Evolutionary conservation across 2,329 filamentous ascomycete species (phyloP).

Genomic region (Hypoxylon sp.): DNA sequence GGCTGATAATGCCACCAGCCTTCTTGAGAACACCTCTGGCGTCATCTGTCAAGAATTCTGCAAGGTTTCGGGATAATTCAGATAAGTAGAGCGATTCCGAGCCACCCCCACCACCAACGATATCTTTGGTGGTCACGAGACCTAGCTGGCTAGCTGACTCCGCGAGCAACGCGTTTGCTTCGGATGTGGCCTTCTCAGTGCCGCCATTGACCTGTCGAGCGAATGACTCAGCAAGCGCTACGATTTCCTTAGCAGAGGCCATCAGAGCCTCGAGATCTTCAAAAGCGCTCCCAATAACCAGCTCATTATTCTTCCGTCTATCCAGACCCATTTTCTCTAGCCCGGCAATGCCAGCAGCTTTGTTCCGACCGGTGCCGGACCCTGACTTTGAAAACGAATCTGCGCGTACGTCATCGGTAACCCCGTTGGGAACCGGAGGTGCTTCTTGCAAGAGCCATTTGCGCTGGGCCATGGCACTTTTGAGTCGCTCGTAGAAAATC

Average conservation of each 20-base stretch:
- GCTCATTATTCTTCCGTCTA: constrained; percentile 90
- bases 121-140: constrained; percentile 94
- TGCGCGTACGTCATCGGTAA: constrained; percentile 56
- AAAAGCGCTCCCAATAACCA: constrained; percentile 93
- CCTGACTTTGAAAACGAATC: constrained; percentile 51
- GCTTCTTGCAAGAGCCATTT: constrained; percentile 96
- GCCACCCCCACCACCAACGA: constrained; percentile 81
- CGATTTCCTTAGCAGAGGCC: constrained; percentile 96
- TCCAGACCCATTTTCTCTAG: constrained; percentile 88
- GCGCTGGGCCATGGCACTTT: constrained; percentile 87
- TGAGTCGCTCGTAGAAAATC: constrained; percentile 90
- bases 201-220: constrained; percentile 74
- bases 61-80: constrained; percentile 85
- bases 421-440: constrained; percentile 80
- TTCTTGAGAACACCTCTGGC: constrained; percentile 80
- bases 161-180: constrained; percentile 81
- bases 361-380: constrained; percentile 58
- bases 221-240: constrained; percentile 91
- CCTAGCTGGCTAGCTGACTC: constrained; percentile 88
- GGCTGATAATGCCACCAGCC: constrained; percentile 88
- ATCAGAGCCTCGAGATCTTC: constrained; percentile 97
- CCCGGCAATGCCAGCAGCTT: constrained; percentile 89
- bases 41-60: constrained; percentile 91
- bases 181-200: constrained; percentile 71
- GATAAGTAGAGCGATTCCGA: constrained; percentile 90